Evolutionary conservation across 2,329 filamentous ascomycete species (phyloP).

Genomic region (Leptographium flavum): DNA sequence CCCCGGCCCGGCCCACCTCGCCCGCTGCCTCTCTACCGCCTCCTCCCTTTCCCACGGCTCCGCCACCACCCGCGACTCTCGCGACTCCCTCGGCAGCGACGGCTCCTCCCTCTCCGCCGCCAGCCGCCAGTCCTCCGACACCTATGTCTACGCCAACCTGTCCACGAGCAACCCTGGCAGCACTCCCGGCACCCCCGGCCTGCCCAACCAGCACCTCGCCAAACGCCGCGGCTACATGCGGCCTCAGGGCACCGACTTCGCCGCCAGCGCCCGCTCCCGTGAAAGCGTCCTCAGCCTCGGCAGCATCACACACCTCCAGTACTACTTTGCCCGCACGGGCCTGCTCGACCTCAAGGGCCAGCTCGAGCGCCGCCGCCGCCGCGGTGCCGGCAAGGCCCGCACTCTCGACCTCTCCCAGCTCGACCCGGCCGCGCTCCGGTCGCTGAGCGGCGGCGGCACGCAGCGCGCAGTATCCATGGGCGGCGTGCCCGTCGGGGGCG

Average conservation of each 20-base stretch:
- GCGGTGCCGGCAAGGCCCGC: slow-evolving; percentile 30
- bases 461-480: background rate
- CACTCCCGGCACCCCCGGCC: background rate
- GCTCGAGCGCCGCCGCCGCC: slow-evolving; percentile 50
- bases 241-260: slow-evolving; percentile 77
- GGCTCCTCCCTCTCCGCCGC: slow-evolving; percentile 27
- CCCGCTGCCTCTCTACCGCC: slow-evolving; percentile 49
- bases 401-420: slow-evolving; percentile 44
- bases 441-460: no score
- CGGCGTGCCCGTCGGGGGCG: no score
- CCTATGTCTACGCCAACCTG: slow-evolving; percentile 28
- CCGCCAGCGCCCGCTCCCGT: slow-evolving; percentile 73
- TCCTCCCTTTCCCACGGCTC: slow-evolving; percentile 46
- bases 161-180: slow-evolving; percentile 14
- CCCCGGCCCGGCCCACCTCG: slow-evolving; percentile 36
- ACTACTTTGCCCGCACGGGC: slow-evolving; percentile 93
- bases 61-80: slow-evolving; percentile 26
- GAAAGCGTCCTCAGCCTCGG: slow-evolving; percentile 94
- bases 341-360: slow-evolving; percentile 86
- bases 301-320: slow-evolving; percentile 93
- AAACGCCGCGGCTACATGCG: slow-evolving; percentile 73
- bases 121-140: slow-evolving; percentile 51
- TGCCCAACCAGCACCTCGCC: slow-evolving; percentile 11
- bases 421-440: slow-evolving; percentile 26
- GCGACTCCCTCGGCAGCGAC: slow-evolving; percentile 39